phyloP scores from a whole-genome alignment of 768 basidiomycete genomes.

The Collybia mongolica region DNA sequence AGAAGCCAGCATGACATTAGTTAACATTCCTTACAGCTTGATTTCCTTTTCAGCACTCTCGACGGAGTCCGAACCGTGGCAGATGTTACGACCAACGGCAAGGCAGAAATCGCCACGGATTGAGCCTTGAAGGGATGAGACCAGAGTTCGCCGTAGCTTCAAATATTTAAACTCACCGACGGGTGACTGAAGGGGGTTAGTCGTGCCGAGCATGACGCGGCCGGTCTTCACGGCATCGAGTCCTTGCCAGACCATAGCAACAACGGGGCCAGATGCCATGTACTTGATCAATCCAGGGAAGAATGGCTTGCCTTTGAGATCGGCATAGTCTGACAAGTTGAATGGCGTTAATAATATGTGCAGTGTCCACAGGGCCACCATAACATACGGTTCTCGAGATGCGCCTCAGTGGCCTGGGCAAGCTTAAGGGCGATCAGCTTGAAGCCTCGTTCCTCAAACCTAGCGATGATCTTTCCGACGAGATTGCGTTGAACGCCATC shows the following conservation, averaged over 20 bases:
- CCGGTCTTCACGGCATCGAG: constrained; percentile 94
- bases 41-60: constrained; percentile 96
- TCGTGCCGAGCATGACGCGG: constrained; percentile 93
- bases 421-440: constrained; percentile 96
- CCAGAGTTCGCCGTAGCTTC: neutral
- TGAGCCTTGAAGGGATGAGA: constrained; percentile 53
- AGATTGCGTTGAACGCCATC: constrained; percentile 98
- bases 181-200: constrained; percentile 90
- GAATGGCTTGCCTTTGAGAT: constrained; percentile 92
- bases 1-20: constrained; percentile 5
- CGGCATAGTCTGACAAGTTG: constrained; percentile 77
- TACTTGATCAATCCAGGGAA: constrained; percentile 96
- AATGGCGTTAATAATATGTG: constrained; percentile 9
- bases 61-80: constrained; percentile 88
- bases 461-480: constrained; percentile 91
- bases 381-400: constrained; percentile 84
- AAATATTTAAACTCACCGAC: constrained; percentile 55
- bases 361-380: constrained; percentile 13
- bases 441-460: constrained; percentile 98
- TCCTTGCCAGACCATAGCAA: constrained; percentile 95
- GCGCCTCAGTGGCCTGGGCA: constrained; percentile 71
- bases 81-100: constrained; percentile 93
- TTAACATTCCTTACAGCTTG: constrained; percentile 58
- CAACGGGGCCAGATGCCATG: constrained; percentile 95
- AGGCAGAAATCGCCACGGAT: constrained; percentile 97